Evolutionary conservation across 2,329 filamentous ascomycete genomes (phyloP).

Genomic region (Pestalotiopsis fici): DNA sequence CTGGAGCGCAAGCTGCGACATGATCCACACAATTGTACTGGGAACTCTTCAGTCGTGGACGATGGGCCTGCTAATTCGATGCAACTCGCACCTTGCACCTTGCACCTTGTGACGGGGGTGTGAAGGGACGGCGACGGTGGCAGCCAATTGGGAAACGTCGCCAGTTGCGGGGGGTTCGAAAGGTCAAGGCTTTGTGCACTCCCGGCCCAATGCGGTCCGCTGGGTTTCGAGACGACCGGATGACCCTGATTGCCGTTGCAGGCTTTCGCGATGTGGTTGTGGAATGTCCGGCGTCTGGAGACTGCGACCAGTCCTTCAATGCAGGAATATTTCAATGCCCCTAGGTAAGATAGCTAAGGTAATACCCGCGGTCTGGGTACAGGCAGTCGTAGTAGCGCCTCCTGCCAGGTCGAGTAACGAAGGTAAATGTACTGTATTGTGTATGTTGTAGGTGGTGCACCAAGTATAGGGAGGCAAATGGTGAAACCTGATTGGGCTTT

Average conservation of each 20-base stretch:
- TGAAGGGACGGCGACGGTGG: slow-evolving; percentile 18
- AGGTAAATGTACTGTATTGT: background rate
- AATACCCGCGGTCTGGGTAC: background rate
- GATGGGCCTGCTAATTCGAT: background rate
- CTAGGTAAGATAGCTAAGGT: background rate
- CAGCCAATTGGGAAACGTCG: slow-evolving; percentile 28
- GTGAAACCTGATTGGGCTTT: background rate
- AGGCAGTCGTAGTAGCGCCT: too few species aligned
- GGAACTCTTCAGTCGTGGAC: slow-evolving; percentile 17
- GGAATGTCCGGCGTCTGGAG: slow-evolving; percentile 2
- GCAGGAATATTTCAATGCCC: background rate
- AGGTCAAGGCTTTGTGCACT: slow-evolving; percentile 27
- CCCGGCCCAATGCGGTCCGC: slow-evolving; percentile 25
- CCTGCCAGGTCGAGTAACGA: too few species aligned
- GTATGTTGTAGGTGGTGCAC: background rate
- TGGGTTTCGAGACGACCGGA: slow-evolving; percentile 41
- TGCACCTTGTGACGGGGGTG: slow-evolving; percentile 13
- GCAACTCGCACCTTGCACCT: slow-evolving; percentile 4
- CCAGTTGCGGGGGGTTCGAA: slow-evolving; percentile 26
- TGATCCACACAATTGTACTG: slow-evolving; percentile 42
- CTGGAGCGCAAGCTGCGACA: slow-evolving; percentile 55
- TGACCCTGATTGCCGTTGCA: slow-evolving; percentile 51
- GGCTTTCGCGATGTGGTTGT: slow-evolving; percentile 1
- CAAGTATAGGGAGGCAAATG: background rate
- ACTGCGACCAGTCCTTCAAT: background rate